phyloP scores from a whole-genome alignment of 2,329 filamentous ascomycete species.

The Aureobasidium vineae region DNA sequence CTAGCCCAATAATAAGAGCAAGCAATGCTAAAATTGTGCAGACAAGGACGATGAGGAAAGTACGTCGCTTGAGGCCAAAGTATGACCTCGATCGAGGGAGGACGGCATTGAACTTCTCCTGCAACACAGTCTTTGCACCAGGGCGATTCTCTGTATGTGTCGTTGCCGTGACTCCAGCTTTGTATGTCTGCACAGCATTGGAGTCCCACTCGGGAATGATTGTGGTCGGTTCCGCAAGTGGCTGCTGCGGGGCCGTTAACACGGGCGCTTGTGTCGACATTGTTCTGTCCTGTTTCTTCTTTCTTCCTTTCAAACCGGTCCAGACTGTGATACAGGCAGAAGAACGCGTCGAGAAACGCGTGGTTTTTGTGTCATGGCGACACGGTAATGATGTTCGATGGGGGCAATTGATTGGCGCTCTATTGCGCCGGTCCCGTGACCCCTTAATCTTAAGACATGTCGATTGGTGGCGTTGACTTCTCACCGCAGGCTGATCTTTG shows the following conservation, averaged over 20 bases:
- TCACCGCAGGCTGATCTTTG: background rate
- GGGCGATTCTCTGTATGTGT: slow-evolving; percentile 1
- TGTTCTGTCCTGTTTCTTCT: background rate
- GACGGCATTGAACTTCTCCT: slow-evolving; percentile 37
- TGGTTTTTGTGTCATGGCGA: background rate
- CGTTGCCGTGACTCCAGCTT: slow-evolving; percentile 20
- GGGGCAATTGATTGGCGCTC: slow-evolving; percentile 5
- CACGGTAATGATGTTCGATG: background rate
- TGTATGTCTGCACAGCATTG: slow-evolving; percentile 3
- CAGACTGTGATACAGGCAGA: background rate
- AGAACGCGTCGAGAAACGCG: background rate
- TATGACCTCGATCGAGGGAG: slow-evolving; percentile 43
- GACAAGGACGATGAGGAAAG: slow-evolving; percentile 40
- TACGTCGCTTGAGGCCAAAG: slow-evolving; percentile 41
- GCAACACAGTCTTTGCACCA: slow-evolving; percentile 6
- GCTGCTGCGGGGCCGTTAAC: slow-evolving; percentile 19
- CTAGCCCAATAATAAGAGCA: slow-evolving; percentile 45
- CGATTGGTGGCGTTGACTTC: slow-evolving; percentile 3
- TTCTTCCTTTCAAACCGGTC: background rate
- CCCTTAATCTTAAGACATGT: slow-evolving; percentile 22
- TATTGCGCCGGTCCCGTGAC: slow-evolving; percentile 4
- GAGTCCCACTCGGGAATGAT: slow-evolving; percentile 35
- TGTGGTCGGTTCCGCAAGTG: background rate
- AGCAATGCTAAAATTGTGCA: slow-evolving; percentile 39
- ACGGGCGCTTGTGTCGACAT: slow-evolving; percentile 17